Base-by-base conservation (phyloP, 1,284 basidiomycete genomes). In the Heterobasidion irregulare region DNA sequence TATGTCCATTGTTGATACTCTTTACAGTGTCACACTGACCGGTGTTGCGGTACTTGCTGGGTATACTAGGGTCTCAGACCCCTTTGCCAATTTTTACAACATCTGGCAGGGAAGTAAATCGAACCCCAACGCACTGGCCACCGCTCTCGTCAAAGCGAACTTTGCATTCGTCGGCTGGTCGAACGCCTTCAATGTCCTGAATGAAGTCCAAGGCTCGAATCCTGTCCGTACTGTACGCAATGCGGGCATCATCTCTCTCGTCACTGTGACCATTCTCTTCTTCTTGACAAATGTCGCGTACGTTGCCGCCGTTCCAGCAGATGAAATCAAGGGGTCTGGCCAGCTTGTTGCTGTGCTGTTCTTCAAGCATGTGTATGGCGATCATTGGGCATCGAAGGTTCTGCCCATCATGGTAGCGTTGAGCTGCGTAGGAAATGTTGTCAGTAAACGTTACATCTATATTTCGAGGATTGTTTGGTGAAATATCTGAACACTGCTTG, bases 11-110 rank as follows among this genome's bases (percentile, higher is more conserved):
- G 12, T 13, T 34, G 26, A 16, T 32, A n/a, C 15, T 64, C 1
- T 61, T 69, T 19, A 47, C n/a, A 71, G 70, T 19, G 51, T 79
- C 52, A 70, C 74, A 26, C 64, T 76, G 52, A 72, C 75, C 18
- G 78, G 78, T 10, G 64, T 77, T 32, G 74, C 75, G 34, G 78
- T 78, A 26, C 70, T 82, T 13, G 68, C 72, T 36, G 79, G 79
- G 6, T 63, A 73, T 43, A 75, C 75, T 36, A 65, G 65, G 35
- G 69, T 80, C 34, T 52, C 69, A 50, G 71, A 81, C 56, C 78
- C 79, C 2, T 66, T 65, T 53, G 72, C 67, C 53, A 80, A 82
- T 65, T 82, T 82, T 64, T 63, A 65, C 45, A 67, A 79, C 59
- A 62, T 75, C 1, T 83, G 80, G 60, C 65, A 62, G 6, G 79